Evolutionary conservation across 179 eudicot species (phyloP), one percentile per base, ranked within the genome.

Genomic region (Patellifolia procumbens): DNA sequence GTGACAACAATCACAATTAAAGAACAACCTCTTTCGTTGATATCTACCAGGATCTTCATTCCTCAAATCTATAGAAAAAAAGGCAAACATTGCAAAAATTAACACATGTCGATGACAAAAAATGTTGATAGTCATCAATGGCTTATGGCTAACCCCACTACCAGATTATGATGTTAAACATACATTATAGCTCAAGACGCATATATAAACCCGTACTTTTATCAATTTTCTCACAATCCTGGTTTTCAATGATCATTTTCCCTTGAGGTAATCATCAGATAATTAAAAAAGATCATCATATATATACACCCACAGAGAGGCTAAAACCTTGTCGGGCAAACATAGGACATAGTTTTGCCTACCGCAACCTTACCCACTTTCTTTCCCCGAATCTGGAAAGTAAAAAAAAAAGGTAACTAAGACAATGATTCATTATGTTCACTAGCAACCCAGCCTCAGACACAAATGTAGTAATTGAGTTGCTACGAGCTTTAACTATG

Each of bases 31-130:
- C 67, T 26, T 53, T 76, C 53, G 53, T 32, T 11, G 74, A 83
- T 67, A 72, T 37, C 73, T 60, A 79, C 72, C 58, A 32, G 56
- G 55, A 53, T 79, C 80, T 76, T 79, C 85, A 76, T 70, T 83
- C 75, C 66, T 76, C 67, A 58, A 24, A 65, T 82, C 85, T 72
- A 79, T 75, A 79, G 70, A 49, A 81, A 72, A 46, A 10, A 61
- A 29, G 53, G 53, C n/a, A 70, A 55, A 76, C 59, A 63, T 61
- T 26, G 37, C 37, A 63, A 53, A 42, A 31, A 73, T 80, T 39
- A 75, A 69, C 66, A 69, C 48, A 49, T 43, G 22, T 48, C 46
- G 22, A 51, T 35, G 62, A 31, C 37, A 52, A 5, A 52, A 5
- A 49, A 59, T 58, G 7, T 7, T 20, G 4, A 22, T 71, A 19